Percentiles rank a stretch among this genome's conserved stretches.
Evolutionary conservation across 2,329 filamentous ascomycete genomes (phyloP).

Genomic region (Malbranchea zuffiana): DNA sequence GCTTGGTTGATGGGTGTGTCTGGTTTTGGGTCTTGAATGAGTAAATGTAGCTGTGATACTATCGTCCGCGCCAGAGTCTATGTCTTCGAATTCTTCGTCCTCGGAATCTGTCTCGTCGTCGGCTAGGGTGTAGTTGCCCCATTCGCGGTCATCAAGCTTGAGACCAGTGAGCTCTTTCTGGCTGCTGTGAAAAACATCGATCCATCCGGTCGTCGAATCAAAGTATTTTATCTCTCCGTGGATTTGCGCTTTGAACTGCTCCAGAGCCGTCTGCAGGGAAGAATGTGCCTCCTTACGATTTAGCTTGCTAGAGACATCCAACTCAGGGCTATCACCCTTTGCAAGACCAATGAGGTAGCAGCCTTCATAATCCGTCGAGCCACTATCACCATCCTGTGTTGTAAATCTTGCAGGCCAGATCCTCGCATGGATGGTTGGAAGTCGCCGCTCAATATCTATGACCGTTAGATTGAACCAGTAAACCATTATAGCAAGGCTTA

Average conservation of each 20-base stretch:
- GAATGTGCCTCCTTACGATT: slow-evolving; percentile 36
- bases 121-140: slow-evolving; percentile 9
- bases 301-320: slow-evolving; percentile 18
- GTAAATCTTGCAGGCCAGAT: slow-evolving; percentile 55
- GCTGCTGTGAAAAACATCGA: slow-evolving; percentile 25
- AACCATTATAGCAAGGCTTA: slow-evolving; percentile 28
- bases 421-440: slow-evolving; percentile 43
- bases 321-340: slow-evolving; percentile 10
- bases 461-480: slow-evolving; percentile 3
- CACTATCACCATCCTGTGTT: slow-evolving; percentile 21
- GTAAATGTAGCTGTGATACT: slow-evolving; percentile 3
- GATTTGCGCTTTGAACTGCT: slow-evolving; percentile 27
- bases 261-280: slow-evolving; percentile 31
- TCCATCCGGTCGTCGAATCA: slow-evolving; percentile 26
- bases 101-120: slow-evolving; percentile 10
- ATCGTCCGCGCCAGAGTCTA: slow-evolving; percentile 7
- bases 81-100: slow-evolving; percentile 10
- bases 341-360: slow-evolving; percentile 52
- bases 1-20: slow-evolving; percentile 1
- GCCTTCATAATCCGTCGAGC: slow-evolving; percentile 44
- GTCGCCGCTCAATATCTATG: slow-evolving; percentile 45
- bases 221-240: slow-evolving; percentile 27
- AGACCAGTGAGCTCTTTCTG: slow-evolving; percentile 14
- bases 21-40: background rate
- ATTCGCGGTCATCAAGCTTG: slow-evolving; percentile 14